Evolutionary conservation across 1,139 yeast genomes (phyloP), one percentile per base, ranked within the genome.

Genomic region (Lodderomyces oxycetoniae): DNA sequence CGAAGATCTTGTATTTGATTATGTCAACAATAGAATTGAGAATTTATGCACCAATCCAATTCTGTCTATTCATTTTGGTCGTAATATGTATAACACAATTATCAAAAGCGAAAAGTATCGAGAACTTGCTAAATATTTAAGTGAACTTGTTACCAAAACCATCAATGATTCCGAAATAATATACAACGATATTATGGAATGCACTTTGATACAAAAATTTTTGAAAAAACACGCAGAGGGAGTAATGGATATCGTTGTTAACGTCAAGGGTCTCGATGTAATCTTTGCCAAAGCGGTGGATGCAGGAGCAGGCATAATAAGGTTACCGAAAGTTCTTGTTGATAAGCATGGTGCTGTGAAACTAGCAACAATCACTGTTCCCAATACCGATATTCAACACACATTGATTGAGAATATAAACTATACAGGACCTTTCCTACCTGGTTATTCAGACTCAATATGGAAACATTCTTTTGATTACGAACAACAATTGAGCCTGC

Each of bases 141-240:
- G 41, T 21, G 33, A 38, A 3, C 26, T 49, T 5, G 39, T 49
- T 4, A 11, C 37, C 13, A 43, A 49, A 11, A 42, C 52, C 1
- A 38, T 55, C 20, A 45, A 49, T 16, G 42, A 42, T 28, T 52
- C 57, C 2, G 55, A 54, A 33, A 32, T 33, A 2, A 43, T 48
- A 11, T 39, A 40, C 24, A 34, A 43, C 34, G 59, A 56, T 35
- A 38, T 53, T 16, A 48, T 53, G 40, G 62, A 57, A 32, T 55
- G 63, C 12, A 43, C 44, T 12, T 35, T 50, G 23, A 49, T 62
- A 24, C 59, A 61, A 23, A 47, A 57, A 5, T 83, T 74, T 49
- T 57, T 81, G 11, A 52, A 53, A n/a, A 50, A 48, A 5, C 95
- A 85, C 52, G 89, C 93, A 1, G 91, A 83, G 48, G 84, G 86